A percentile compares a stretch with the other conserved stretches of the same genome.
Conservation (phyloP, 345 rosid species). For the Linum trigynum region DNA sequence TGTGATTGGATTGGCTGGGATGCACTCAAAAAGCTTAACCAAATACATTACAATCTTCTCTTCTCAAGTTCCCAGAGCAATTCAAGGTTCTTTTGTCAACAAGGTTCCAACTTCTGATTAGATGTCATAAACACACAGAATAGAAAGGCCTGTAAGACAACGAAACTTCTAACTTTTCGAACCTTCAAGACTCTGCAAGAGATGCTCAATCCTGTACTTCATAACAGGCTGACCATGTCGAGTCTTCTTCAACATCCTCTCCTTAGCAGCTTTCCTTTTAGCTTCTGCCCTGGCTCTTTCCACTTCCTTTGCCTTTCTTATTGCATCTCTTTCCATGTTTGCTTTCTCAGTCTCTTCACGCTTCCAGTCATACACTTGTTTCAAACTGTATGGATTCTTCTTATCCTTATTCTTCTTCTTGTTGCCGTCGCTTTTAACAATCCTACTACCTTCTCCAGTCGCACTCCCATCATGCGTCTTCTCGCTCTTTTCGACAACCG, state of each 20-base stretch:
- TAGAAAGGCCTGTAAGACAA: not conserved
- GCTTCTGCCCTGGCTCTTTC: conserved; percentile 59
- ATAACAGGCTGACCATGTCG: conserved; percentile 74
- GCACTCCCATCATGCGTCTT: conserved; percentile 22
- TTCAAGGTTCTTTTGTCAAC: no score
- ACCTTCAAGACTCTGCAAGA: conserved; percentile 60
- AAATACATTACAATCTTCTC: no score
- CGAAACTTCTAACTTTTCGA: conserved; percentile 16
- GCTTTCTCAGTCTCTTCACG: conserved; percentile 55
- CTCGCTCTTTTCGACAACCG: not conserved
- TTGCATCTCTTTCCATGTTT: conserved; percentile 54
- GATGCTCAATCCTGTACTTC: conserved; percentile 83
- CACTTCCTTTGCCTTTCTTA: conserved; percentile 53
- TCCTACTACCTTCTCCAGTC: conserved; percentile 22
- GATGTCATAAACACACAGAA: not conserved
- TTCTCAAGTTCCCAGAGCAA: no score
- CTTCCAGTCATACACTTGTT: conserved; percentile 54
- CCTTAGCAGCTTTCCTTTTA: conserved; percentile 50
- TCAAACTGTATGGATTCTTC: conserved; percentile 28
- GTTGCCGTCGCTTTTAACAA: conserved; percentile 11
- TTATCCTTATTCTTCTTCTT: conserved; percentile 22
- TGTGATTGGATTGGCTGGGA: no score
- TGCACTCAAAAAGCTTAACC: no score
- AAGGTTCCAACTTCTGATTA: no score
- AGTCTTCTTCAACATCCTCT: conserved; percentile 69